Evolutionary conservation across 1,284 basidiomycete genomes (phyloP).

Genomic region (Ustilago vetiveriae): DNA sequence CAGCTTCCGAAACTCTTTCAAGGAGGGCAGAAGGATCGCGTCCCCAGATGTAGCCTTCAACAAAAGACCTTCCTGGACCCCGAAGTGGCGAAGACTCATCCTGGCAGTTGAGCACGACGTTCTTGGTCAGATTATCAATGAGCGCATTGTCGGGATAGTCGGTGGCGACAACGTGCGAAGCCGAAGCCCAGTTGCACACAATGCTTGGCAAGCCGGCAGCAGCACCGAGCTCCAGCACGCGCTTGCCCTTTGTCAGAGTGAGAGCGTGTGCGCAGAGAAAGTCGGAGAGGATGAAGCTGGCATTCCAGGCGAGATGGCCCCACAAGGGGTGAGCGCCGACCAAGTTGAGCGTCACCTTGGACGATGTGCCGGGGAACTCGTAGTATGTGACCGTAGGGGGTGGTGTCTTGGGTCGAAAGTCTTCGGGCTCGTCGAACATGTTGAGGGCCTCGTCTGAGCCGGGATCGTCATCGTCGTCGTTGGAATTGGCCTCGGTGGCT

Average conservation of each 20-base stretch:
- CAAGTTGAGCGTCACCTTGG: slow-evolving; percentile 72
- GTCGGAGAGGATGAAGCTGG: slow-evolving; percentile 66
- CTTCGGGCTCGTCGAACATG: slow-evolving; percentile 63
- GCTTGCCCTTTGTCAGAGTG: slow-evolving; percentile 68
- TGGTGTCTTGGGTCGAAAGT: slow-evolving; percentile 62
- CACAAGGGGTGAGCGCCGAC: slow-evolving; percentile 89
- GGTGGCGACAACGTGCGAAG: slow-evolving; percentile 78
- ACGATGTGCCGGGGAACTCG: slow-evolving; percentile 35
- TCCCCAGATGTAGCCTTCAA: slow-evolving; percentile 86
- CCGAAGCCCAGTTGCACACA: slow-evolving; percentile 50
- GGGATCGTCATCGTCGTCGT: slow-evolving; percentile 12
- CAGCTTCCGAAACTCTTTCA: slow-evolving; percentile 65
- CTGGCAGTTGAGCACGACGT: slow-evolving; percentile 75
- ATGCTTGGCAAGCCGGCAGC: slow-evolving; percentile 83
- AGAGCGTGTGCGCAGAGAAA: slow-evolving; percentile 69
- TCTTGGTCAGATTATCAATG: slow-evolving; percentile 80
- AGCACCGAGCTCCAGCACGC: slow-evolving; percentile 88
- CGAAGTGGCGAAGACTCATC: slow-evolving; percentile 51
- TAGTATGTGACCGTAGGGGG: slow-evolving; percentile 55
- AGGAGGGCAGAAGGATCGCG: slow-evolving; percentile 74
- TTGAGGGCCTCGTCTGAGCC: slow-evolving; percentile 32
- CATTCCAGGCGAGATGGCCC: slow-evolving; percentile 84
- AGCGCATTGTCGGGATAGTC: slow-evolving; percentile 88
- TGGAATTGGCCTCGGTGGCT: not conserved
- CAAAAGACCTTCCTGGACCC: slow-evolving; percentile 55